Base-by-base conservation (phyloP, 2,329 filamentous ascomycete species). In the Thermoascus crustaceus region DNA sequence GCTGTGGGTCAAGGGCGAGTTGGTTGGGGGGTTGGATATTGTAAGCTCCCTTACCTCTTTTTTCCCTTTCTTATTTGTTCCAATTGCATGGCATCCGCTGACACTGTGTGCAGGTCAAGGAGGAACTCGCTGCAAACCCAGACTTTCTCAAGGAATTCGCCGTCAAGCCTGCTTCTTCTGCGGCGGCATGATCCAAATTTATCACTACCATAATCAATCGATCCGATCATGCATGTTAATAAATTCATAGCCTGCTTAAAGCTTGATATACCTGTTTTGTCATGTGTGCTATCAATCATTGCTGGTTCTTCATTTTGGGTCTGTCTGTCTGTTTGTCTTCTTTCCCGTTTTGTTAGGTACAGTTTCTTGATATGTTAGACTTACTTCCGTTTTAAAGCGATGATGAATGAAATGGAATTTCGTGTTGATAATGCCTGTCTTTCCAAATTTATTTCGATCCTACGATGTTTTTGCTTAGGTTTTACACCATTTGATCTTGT, bases 1-100 rank as follows among this genome's bases (percentile, higher is more conserved):
- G 63, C 68, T 98, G 43, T 98, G 89, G 80, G 78, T 94, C 8
- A 76, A 81, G 41, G 89, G 91, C 9, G 87, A 95, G 60, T 69
- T 98, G 32, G 82, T 96, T 14, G 89, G 91, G 39, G 91, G 91
- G 1, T 66, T 98, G 50, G 91, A 98, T 61, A 98, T 98, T 64
- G 89, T 95, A 69, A 72, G 86, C 72, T 23, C 9, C 20, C 25
- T 21, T 25, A 31, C 4, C 17, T 31, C 20, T 32, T 19, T 20
- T 39, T 69, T 45, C 30, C n/a, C 25, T 24, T 35, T 22, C n/a
- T 35, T 17, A 35, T 26, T 33, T 21, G 30, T 27, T 21, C 14
- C 30, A 14, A 10, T 33, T 4, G n/a, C 17, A 42, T 38, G 32
- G 8, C 17, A 25, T 25, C 22, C 17, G 4, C 24, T 39, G 19